Evolutionary conservation across 2,329 filamentous ascomycete species (phyloP).

Genomic region (Camptophora hylomeconis): DNA sequence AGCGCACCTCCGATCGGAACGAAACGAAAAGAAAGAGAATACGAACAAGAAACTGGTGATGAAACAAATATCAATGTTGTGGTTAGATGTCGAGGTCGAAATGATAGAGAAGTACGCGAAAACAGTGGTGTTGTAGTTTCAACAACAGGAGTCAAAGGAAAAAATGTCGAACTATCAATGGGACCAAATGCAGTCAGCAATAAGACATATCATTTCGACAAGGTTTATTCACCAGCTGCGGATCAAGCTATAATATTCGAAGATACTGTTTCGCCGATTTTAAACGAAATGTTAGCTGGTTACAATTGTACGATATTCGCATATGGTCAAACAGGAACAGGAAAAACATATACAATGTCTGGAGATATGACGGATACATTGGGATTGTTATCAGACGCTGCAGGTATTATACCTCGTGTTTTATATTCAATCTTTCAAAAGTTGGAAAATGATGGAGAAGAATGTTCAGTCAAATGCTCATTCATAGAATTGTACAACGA

Average conservation of each 20-base stretch:
- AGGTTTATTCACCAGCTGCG: conserved; percentile 87
- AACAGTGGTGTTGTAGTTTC: conserved; percentile 88
- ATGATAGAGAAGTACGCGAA: conserved; percentile 81
- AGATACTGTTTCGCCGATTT: conserved; percentile 81
- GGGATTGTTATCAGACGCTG: conserved; percentile 76
- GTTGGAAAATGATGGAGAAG: conserved; percentile 62
- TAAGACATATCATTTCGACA: conserved; percentile 93
- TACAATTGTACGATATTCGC: conserved; percentile 99
- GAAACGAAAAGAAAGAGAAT: conserved; percentile 82
- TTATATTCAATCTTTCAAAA: conserved; percentile 77
- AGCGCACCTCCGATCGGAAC: conserved; percentile 36
- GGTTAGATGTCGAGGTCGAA: conserved; percentile 84
- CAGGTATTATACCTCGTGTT: conserved; percentile 88
- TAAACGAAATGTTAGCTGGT: conserved; percentile 89
- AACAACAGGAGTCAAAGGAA: conserved; percentile 79
- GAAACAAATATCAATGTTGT: conserved; percentile 98
- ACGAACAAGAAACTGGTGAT: conserved; percentile 55
- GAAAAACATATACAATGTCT: conserved; percentile 99
- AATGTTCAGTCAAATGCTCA: conserved; percentile 90
- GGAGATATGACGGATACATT: conserved; percentile 85
- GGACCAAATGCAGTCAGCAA: conserved; percentile 85
- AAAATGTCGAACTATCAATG: conserved; percentile 76
- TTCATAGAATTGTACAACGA: conserved; percentile 99
- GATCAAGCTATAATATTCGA: conserved; percentile 92
- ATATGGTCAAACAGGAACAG: conserved; percentile 94